Evolutionary conservation across 345 rosid genomes (phyloP), one percentile per base, ranked within the genome.

Genomic region (Rhizophora apiculata): DNA sequence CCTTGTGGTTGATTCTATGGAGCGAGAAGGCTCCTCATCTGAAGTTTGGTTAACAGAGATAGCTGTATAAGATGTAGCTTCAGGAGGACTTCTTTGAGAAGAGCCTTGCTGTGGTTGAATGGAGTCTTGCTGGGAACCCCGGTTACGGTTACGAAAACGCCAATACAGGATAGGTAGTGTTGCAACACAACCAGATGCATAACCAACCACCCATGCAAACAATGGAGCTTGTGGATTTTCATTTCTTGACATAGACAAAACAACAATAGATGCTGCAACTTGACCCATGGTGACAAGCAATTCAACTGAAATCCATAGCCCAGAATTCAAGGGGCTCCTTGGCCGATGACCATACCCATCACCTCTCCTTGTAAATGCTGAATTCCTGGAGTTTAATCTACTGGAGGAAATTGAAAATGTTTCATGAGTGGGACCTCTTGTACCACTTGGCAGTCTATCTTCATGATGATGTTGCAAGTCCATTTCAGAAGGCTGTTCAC

Each of bases 221-320:
- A 92, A 76, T 6, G 96, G 96, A 16, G 96, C 87, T 73, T 88
- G 79, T 6, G 96, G 97, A 54, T 85, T 85, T 84, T 92, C 97
- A 74, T 86, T 76, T 78, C 83, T 86, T 36, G 96, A 84, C 63
- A 86, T 61, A 34, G 82, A 74, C 71, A 89, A 79, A 61, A 92
- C 93, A 13, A 89, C 88, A 24, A 87, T 68, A 67, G 96, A 90
- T 39, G 97, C 97, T 66, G 89, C 72, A 71, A 92, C 88, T 81
- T 92, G 97, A 68, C 88, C 76, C 54, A 92, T 62, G 2, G 93
- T 87, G 56, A 86, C 83, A 71, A 85, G 78, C 56, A 88, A 78
- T 87, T 92, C 97, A 31, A 86, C 84, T 20, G 90, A 87, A 69
- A 24, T 24, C 24, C 24, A 24, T 24, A 24, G 24, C 24, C 24